Evolutionary conservation across 2,329 filamentous ascomycete genomes (phyloP), one percentile per base, ranked within the genome.

Genomic region (Alternaria rosae): DNA sequence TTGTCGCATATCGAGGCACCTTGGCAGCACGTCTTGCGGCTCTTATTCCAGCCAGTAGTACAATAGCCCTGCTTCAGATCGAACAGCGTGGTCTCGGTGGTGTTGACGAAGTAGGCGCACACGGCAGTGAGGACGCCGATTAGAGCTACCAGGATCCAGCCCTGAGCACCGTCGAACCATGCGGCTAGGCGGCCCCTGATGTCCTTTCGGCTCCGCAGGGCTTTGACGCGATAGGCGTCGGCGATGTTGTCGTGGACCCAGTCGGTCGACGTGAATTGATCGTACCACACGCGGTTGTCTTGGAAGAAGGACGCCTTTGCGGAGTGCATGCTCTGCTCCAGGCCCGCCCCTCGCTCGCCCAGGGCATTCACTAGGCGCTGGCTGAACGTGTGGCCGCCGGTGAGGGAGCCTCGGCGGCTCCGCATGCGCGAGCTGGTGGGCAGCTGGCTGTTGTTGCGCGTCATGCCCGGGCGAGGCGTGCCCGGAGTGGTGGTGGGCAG

Each of bases 231-330:
- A 72, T 93, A 92, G 10, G 94, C 93, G 80, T 98, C 95, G 73
- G 93, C 92, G 70, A 99, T 97, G 78, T 91, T 94, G 79, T 99
- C 95, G 77, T 97, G 94, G 1, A 99, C 94, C 95, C 95, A 99
- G 79, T 99, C 94, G 57, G 93, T 97, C 7, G 92, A 97, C 6
- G 93, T 97, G 75, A 97, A 97, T 80, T 99, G 95, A 82, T 99
- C 95, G 81, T 98, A 98, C 95, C 95, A 98, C 10, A 96, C 91
- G 62, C 95, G 89, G 70, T 98, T 93, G 74, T 97, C 92, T 53
- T 90, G 83, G 70, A 88, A 90, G 10, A 91, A 80, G 5, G 88
- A 89, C 32, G 85, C 82, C 72, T 89, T 91, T 51, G 89, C 89
- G 65, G 91, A 88, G 64, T 84, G 79, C 79, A 90, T 82, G 63